Conservation (phyloP, 163 green algal species). For the Chlorella variabilis region DNA sequence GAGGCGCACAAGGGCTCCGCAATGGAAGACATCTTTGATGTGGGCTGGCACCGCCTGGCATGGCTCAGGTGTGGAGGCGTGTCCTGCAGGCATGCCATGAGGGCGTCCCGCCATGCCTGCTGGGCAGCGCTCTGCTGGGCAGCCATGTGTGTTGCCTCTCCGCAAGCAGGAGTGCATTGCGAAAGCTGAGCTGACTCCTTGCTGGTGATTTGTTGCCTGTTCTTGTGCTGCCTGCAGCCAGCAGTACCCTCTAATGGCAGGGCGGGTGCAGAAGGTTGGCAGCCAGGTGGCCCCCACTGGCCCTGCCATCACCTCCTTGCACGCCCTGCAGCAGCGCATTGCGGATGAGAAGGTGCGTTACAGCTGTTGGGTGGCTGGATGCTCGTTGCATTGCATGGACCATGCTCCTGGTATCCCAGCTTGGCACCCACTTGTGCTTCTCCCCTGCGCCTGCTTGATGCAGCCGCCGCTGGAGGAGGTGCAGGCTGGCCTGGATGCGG, state of each 20-base stretch:
- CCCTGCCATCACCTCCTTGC: background rate
- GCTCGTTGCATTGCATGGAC: no score
- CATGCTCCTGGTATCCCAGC: no score
- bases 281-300: background rate
- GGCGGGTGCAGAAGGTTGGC: background rate
- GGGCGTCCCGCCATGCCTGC: background rate
- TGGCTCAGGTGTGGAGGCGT: constrained; percentile 8
- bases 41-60: background rate
- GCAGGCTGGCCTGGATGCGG: background rate
- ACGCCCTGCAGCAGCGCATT: background rate
- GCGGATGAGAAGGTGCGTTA: background rate
- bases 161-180: no score
- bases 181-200: background rate
- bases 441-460: no score
- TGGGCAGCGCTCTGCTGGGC: no score
- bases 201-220: no score
- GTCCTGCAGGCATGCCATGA: no score
- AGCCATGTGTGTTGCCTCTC: no score
- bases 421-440: no score
- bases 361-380: background rate
- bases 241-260: background rate
- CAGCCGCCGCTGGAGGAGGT: background rate
- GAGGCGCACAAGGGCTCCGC: background rate
- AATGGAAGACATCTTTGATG: background rate
- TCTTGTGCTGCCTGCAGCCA: background rate